Evolutionary conservation across 2,329 filamentous ascomycete genomes (phyloP).

Genomic region (Cladobotryum mycophilum): DNA sequence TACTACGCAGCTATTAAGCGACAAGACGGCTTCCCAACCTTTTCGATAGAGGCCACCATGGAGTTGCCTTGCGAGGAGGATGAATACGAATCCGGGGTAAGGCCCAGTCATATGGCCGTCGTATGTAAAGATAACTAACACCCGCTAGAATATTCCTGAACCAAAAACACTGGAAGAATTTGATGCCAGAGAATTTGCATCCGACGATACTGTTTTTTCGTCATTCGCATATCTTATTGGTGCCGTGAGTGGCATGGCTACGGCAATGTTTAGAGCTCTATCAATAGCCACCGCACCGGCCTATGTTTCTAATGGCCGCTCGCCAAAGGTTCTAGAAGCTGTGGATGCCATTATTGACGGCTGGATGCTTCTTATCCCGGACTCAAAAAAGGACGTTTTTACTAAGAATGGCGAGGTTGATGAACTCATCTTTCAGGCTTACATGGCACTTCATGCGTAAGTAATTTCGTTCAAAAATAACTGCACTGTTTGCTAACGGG

Average conservation of each 20-base stretch:
- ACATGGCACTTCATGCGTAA: conserved; percentile 58
- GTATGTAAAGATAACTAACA: conserved; percentile 7
- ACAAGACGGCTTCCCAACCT: conserved; percentile 19
- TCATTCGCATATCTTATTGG: conserved; percentile 64
- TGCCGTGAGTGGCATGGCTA: conserved; percentile 39
- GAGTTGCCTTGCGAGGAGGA: conserved; percentile 59
- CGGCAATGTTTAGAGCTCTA: conserved; percentile 21
- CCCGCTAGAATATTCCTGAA: conserved; percentile 28
- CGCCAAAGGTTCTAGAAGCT: conserved; percentile 26
- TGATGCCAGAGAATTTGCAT: conserved; percentile 53
- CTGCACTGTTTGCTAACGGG: background rate
- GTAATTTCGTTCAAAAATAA: conserved; percentile 14
- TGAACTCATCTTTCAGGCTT: conserved; percentile 77
- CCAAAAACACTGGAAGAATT: conserved; percentile 53
- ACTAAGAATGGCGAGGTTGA: conserved; percentile 39
- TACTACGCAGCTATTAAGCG: conserved; percentile 28
- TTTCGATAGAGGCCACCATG: conserved; percentile 45
- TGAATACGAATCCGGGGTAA: conserved; percentile 41
- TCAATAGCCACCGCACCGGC: conserved; percentile 14
- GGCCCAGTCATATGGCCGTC: conserved; percentile 5
- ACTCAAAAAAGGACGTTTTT: conserved; percentile 27
- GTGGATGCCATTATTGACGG: conserved; percentile 32
- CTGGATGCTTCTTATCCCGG: conserved; percentile 33
- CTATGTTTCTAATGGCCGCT: background rate
- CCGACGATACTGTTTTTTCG: conserved; percentile 50